These are phyloP conservation scores for Orychophragmus violaceus DNA, from an alignment of 345 rosid genomes.

Conservation along the genomic window DNA sequence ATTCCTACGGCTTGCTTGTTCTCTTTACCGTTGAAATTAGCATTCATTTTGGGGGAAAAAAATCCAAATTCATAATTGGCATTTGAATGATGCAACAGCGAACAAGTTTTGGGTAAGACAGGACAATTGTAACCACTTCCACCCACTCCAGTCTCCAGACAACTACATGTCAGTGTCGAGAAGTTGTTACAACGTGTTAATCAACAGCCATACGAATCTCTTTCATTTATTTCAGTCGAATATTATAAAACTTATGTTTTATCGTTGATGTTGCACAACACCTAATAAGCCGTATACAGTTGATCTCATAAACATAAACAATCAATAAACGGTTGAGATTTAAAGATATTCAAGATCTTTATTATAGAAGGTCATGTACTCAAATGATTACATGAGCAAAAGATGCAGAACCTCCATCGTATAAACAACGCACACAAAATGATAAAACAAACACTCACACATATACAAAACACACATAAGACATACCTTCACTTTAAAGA, in stretches of 20 bases:
- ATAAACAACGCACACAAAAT: slow-evolving; percentile 13
- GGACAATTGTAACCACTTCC: slow-evolving; percentile 12
- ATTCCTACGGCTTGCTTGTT: no score
- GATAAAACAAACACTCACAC: slow-evolving; percentile 6
- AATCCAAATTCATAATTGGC: not conserved
- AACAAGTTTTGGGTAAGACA: not conserved
- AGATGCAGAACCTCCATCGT: slow-evolving; percentile 7
- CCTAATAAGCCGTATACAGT: not conserved
- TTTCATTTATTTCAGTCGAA: slow-evolving; percentile 9
- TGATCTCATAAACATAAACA: slow-evolving; percentile 6
- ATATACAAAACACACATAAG: slow-evolving; percentile 20
- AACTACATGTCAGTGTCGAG: slow-evolving; percentile 27
- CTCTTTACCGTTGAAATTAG: not conserved
- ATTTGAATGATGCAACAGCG: slow-evolving; percentile 16
- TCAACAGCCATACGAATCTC: slow-evolving; percentile 26
- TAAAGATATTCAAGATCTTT: not conserved
- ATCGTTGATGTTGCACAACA: slow-evolving; percentile 22
- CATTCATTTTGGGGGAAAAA: not conserved
- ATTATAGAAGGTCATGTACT: slow-evolving; percentile 5
- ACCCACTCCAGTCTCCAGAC: slow-evolving; percentile 25
- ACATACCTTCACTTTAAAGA: slow-evolving; percentile 25
- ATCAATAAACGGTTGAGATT: slow-evolving; percentile 12
- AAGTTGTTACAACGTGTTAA: slow-evolving; percentile 30
- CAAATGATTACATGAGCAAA: slow-evolving; percentile 21
- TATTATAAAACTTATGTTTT: not conserved